Conservation (phyloP, 2,329 filamentous ascomycete genomes). For the Gnomoniopsis smithogilvyi region DNA sequence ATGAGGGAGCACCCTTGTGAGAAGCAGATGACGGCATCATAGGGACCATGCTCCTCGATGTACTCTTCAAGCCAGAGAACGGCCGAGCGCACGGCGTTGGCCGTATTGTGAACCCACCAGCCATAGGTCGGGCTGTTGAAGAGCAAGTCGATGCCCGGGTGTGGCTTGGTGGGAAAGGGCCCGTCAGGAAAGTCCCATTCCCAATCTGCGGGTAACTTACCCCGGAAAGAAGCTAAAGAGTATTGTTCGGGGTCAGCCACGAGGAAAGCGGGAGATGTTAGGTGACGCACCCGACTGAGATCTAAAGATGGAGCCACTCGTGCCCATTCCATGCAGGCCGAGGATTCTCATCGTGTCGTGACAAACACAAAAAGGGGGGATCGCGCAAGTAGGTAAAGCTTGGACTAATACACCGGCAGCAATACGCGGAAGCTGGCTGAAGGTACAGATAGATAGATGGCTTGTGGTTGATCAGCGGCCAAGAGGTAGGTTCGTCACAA, state of each 20-base stretch:
- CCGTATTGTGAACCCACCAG: slow-evolving; percentile 28
- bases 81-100: slow-evolving; percentile 30
- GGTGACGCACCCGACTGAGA: slow-evolving; percentile 31
- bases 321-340: slow-evolving; percentile 35
- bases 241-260: background rate
- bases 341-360: slow-evolving; percentile 31
- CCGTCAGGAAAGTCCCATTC: slow-evolving; percentile 33
- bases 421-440: too few relatives aligned
- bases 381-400: background rate
- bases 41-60: slow-evolving; percentile 30
- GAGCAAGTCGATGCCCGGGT: slow-evolving; percentile 31
- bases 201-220: slow-evolving; percentile 28
- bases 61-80: slow-evolving; percentile 33
- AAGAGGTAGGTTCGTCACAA: too few relatives aligned
- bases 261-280: background rate
- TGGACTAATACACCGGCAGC: background rate
- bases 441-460: too few relatives aligned
- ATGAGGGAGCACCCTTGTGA: slow-evolving; percentile 37
- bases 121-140: slow-evolving; percentile 27
- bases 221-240: slow-evolving; percentile 30
- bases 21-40: slow-evolving; percentile 34
- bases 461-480: too few relatives aligned
- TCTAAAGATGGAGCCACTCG: slow-evolving; percentile 33
- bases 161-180: slow-evolving; percentile 28
- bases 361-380: background rate